A percentile compares a stretch with the other conserved stretches of the same genome.
Evolutionary conservation across 2,329 filamentous ascomycete genomes (phyloP).

Genomic region (Trichoderma aggressivum): DNA sequence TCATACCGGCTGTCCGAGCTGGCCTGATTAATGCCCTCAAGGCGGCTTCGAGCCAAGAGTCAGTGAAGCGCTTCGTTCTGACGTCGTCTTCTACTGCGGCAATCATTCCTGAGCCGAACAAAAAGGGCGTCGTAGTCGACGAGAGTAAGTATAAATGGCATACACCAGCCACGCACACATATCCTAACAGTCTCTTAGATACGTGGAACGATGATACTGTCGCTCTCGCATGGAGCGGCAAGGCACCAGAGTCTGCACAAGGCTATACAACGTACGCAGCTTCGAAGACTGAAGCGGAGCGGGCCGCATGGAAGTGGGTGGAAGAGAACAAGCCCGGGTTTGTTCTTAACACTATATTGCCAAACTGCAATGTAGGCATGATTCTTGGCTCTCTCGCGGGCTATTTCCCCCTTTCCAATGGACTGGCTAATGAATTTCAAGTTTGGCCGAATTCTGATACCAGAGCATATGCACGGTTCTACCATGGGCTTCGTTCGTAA

Average conservation of each 20-base stretch:
- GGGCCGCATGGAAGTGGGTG: slow-evolving; percentile 35
- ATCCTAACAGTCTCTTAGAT: neutral
- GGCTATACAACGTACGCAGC: slow-evolving; percentile 31
- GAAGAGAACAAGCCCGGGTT: slow-evolving; percentile 31
- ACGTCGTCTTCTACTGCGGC: slow-evolving; percentile 37
- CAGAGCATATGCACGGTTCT: neutral
- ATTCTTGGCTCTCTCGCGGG: neutral
- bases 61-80: slow-evolving; percentile 38
- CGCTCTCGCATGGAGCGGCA: neutral
- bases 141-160: neutral
- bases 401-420: neutral
- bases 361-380: slow-evolving; percentile 18
- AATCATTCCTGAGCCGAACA: slow-evolving; percentile 12
- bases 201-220: neutral
- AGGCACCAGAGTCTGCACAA: neutral
- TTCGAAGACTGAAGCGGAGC: slow-evolving; percentile 36
- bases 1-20: slow-evolving; percentile 32
- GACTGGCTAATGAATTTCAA: neutral
- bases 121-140: neutral
- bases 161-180: neutral
- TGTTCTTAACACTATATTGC: slow-evolving; percentile 27
- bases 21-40: slow-evolving; percentile 30
- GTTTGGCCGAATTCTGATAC: neutral
- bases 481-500: neutral
- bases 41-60: slow-evolving; percentile 28